These are phyloP conservation scores for Diaporthe vaccinii DNA, from an alignment of 2,329 filamentous ascomycete genomes.

Conservation along the genomic window DNA sequence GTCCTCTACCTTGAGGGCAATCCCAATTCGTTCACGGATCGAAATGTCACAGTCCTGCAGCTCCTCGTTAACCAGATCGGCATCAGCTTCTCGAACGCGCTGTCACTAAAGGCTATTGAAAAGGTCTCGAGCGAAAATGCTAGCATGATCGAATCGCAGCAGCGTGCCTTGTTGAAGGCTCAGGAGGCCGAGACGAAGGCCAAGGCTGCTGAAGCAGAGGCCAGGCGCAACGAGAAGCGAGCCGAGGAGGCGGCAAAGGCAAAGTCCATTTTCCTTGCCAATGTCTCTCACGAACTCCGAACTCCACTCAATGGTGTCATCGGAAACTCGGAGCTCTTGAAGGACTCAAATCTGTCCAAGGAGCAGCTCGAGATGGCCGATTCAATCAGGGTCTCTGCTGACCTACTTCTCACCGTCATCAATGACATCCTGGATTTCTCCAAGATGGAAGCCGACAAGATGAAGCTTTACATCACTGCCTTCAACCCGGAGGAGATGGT, in stretches of 20 bases:
- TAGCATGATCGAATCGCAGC: conserved; percentile 83
- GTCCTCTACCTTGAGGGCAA: conserved; percentile 82
- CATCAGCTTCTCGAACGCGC: conserved; percentile 77
- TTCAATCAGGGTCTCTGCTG: conserved; percentile 87
- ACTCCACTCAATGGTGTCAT: conserved; percentile 91
- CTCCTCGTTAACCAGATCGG: conserved; percentile 84
- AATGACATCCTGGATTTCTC: conserved; percentile 98
- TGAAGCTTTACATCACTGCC: conserved; percentile 82
- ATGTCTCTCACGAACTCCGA: conserved; percentile 84
- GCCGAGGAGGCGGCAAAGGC: conserved; percentile 88
- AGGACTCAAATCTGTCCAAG: conserved; percentile 79
- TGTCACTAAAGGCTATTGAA: conserved; percentile 78
- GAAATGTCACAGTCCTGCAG: conserved; percentile 73
- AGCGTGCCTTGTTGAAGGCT: conserved; percentile 78
- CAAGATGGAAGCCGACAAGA: conserved; percentile 89
- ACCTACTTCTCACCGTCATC: conserved; percentile 90
- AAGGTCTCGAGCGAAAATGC: conserved; percentile 84
- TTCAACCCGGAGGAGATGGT: conserved; percentile 78
- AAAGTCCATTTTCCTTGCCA: conserved; percentile 84
- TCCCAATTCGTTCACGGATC: conserved; percentile 82
- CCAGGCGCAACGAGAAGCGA: conserved; percentile 82
- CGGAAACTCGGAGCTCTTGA: conserved; percentile 86
- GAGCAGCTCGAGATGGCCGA: conserved; percentile 90
- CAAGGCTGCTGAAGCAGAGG: conserved; percentile 81
- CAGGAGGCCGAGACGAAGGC: conserved; percentile 81